Conservation (phyloP, 108 stramenopile genomes). For the Fistulifera solaris region DNA sequence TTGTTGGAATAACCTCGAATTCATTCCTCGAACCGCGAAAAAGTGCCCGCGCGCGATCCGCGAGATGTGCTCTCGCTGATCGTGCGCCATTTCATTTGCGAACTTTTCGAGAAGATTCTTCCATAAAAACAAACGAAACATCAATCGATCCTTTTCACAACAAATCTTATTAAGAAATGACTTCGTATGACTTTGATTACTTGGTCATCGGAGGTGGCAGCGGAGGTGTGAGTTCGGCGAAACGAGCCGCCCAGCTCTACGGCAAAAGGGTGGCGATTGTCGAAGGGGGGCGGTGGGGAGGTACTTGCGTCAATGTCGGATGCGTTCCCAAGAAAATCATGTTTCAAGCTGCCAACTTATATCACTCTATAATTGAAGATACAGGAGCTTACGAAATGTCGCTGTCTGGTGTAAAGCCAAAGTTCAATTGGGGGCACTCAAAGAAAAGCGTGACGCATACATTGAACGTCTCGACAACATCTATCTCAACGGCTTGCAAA, state of each 20-base stretch:
- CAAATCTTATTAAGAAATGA: too few species aligned
- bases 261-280: slow-evolving; percentile 78
- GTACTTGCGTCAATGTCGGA: slow-evolving; percentile 96
- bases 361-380: slow-evolving; percentile 58
- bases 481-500: slow-evolving; percentile 61
- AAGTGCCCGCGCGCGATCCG: too few species aligned
- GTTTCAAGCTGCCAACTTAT: slow-evolving; percentile 72
- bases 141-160: too few species aligned
- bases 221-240: slow-evolving; percentile 69
- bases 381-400: slow-evolving; percentile 30
- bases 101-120: too few species aligned
- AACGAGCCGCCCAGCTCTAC: slow-evolving; percentile 73
- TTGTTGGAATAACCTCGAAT: too few species aligned
- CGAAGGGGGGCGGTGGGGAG: slow-evolving; percentile 75
- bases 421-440: slow-evolving; percentile 69
- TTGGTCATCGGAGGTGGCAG: slow-evolving; percentile 79
- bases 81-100: too few species aligned
- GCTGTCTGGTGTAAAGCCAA: slow-evolving; percentile 10
- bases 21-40: too few species aligned
- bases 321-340: slow-evolving; percentile 99
- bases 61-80: too few species aligned
- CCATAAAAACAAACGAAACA: too few species aligned
- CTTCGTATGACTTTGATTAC: slow-evolving; percentile 58
- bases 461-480: slow-evolving; percentile 76
- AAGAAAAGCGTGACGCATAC: slow-evolving; percentile 77